Percentiles rank a stretch among this genome's conserved stretches.
Evolutionary conservation across 257 asterid genomes (phyloP).

Genomic region (Jasminum sambac): DNA sequence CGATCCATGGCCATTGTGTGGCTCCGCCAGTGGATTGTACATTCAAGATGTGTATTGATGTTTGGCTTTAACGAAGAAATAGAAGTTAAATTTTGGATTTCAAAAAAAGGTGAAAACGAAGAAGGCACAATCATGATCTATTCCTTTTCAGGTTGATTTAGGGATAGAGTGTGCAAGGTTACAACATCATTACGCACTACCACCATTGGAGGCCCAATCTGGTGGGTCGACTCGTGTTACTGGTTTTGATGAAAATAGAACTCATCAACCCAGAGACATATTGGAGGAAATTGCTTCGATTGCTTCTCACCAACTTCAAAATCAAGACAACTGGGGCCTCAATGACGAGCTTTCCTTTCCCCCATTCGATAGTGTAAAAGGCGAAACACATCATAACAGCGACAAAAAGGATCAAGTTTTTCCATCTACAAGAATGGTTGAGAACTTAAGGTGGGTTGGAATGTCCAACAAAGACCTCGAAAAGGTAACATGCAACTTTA

Average conservation of each 20-base stretch:
- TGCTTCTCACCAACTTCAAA: slow-evolving; percentile 72
- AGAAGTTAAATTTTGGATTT: no score
- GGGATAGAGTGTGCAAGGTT: slow-evolving; percentile 89
- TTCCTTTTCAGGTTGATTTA: slow-evolving; percentile 61
- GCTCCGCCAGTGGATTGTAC: no score
- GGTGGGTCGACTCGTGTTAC: slow-evolving; percentile 29
- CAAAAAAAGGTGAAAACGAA: no score
- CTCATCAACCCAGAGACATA: slow-evolving; percentile 47
- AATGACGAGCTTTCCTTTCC: slow-evolving; percentile 64
- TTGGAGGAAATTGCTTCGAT: slow-evolving; percentile 79
- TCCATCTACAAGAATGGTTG: slow-evolving; percentile 52
- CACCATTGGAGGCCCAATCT: slow-evolving; percentile 66
- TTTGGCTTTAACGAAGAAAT: no score
- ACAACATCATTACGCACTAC: slow-evolving; percentile 69
- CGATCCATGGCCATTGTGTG: no score
- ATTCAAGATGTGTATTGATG: no score
- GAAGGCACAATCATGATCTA: no score
- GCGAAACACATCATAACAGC: slow-evolving; percentile 40
- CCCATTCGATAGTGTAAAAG: slow-evolving; percentile 35
- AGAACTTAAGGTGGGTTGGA: slow-evolving; percentile 73
- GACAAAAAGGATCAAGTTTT: slow-evolving; percentile 47
- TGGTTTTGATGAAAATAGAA: slow-evolving; percentile 32
- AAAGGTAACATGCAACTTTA: slow-evolving; percentile 32
- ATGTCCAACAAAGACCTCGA: slow-evolving; percentile 55
- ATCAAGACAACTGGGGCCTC: slow-evolving; percentile 46